phyloP scores from a whole-genome alignment of 1,284 basidiomycete species.

The Paramarasmius palmivorus region DNA sequence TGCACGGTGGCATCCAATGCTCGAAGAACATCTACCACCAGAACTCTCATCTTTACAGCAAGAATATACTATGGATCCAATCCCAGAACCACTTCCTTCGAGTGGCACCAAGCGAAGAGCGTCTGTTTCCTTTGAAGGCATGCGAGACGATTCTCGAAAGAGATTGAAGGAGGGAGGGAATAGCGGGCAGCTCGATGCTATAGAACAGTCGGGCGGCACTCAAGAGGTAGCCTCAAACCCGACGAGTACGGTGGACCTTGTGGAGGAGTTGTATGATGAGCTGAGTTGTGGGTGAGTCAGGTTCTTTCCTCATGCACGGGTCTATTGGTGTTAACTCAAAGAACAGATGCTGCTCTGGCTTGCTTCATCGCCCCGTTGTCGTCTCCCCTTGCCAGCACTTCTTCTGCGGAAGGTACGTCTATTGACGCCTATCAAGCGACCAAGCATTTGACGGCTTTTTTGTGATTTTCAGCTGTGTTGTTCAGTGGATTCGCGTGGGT shows the following conservation, averaged over 20 bases:
- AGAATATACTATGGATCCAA: too few relatives aligned
- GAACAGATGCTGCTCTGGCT: slow-evolving; percentile 51
- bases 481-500: slow-evolving; percentile 78
- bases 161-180: slow-evolving; percentile 52
- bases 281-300: slow-evolving; percentile 55
- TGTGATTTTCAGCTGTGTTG: slow-evolving; percentile 63
- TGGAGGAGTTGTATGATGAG: slow-evolving; percentile 67
- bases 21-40: slow-evolving; percentile 41
- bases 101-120: slow-evolving; percentile 60
- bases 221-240: slow-evolving; percentile 11
- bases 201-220: slow-evolving; percentile 8
- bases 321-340: too few relatives aligned
- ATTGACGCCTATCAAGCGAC: background rate
- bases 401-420: slow-evolving; percentile 75
- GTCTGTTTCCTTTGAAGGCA: slow-evolving; percentile 56
- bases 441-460: background rate
- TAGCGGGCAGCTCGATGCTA: slow-evolving; percentile 14
- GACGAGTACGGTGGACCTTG: slow-evolving; percentile 37
- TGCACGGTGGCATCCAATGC: background rate
- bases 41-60: too few relatives aligned
- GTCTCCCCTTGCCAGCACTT: slow-evolving; percentile 82
- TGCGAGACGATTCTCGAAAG: slow-evolving; percentile 54
- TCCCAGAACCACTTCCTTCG: slow-evolving; percentile 17
- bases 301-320: too few relatives aligned
- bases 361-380: slow-evolving; percentile 75